Base-by-base conservation (phyloP, 768 basidiomycete genomes). In the Dioszegia hungarica region DNA sequence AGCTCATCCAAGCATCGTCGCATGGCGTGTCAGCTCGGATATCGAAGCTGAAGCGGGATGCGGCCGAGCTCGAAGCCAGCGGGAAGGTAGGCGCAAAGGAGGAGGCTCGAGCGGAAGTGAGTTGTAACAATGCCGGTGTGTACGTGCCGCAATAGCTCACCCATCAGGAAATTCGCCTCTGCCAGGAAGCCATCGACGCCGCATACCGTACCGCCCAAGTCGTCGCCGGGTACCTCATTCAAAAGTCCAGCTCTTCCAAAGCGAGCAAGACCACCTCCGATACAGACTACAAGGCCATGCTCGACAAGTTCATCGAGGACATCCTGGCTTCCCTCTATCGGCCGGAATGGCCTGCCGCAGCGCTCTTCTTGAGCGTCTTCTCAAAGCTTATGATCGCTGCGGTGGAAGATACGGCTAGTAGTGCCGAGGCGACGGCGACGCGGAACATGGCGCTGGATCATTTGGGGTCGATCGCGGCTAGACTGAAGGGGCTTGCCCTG, bases 261-360 rank as follows among this genome's bases (percentile, higher is more conserved):
- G 67, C 84, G 5, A 89, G 87, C 14, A 94, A 94, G 74, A 90
- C 88, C 63, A 86, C 91, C 0, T 91, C 90, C 63, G 95, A 99
- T 70, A 86, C 88, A 5, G 94, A 98, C 71, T 97, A 97, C 73
- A 85, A 91, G 46, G 81, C 85, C 0, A 90, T 98, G 36, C 88
- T 98, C 57, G 94, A 98, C 68, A 88, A 88, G 65, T 79, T 98
- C 11, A 84, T 98, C 38, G 84, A 85, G 1, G 95, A 99, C 70
- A 79, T 95, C 22, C 81, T 98, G 22, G 82, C 83, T 9, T 91
- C 95, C 19, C 79, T 97, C 5, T 92, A 87, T 72, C 89, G 89
- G 84, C 93, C 95, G 0, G 95, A 99, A 76, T 99, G 94, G 92
- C 95, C 95, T 5, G 93, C 89, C 10, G 89, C 95, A 1, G 82